A percentile compares a stretch with the other conserved stretches of the same genome.
phyloP scores from a whole-genome alignment of 1,284 basidiomycete species.

The Coniophora puteana region DNA sequence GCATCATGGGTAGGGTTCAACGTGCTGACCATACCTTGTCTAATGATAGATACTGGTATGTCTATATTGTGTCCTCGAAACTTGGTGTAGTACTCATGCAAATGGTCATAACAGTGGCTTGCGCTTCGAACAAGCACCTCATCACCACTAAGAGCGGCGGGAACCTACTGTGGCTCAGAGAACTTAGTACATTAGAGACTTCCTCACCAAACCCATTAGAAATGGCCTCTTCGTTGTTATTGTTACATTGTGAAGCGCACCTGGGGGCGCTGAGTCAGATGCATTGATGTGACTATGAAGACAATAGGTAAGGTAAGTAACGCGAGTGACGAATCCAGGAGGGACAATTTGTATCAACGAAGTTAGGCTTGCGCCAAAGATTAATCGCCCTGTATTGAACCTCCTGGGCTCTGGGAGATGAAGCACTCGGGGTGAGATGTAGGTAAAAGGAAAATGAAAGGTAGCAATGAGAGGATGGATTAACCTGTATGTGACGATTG shows the following conservation, averaged over 20 bases:
- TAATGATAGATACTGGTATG: slow-evolving; percentile 77
- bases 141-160: slow-evolving; percentile 50
- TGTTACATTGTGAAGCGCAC: no score
- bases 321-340: slow-evolving; percentile 16
- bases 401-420: slow-evolving; percentile 16
- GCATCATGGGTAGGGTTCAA: no score
- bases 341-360: slow-evolving; percentile 14
- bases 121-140: slow-evolving; percentile 68
- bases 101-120: slow-evolving; percentile 61
- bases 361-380: slow-evolving; percentile 3
- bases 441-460: slow-evolving; percentile 13
- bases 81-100: slow-evolving; percentile 11
- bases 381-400: slow-evolving; percentile 6
- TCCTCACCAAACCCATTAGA: no score
- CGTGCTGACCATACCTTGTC: slow-evolving; percentile 12
- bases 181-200: no score
- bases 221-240: no score
- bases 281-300: slow-evolving; percentile 32
- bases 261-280: no score
- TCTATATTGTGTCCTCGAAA: slow-evolving; percentile 11
- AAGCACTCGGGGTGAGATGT: slow-evolving; percentile 1
- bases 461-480: slow-evolving; percentile 24
- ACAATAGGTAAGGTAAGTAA: slow-evolving; percentile 27
- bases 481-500: slow-evolving; percentile 11
- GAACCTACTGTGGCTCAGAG: no score